phyloP scores from a whole-genome alignment of 768 basidiomycete genomes.

The Suillus spraguei region DNA sequence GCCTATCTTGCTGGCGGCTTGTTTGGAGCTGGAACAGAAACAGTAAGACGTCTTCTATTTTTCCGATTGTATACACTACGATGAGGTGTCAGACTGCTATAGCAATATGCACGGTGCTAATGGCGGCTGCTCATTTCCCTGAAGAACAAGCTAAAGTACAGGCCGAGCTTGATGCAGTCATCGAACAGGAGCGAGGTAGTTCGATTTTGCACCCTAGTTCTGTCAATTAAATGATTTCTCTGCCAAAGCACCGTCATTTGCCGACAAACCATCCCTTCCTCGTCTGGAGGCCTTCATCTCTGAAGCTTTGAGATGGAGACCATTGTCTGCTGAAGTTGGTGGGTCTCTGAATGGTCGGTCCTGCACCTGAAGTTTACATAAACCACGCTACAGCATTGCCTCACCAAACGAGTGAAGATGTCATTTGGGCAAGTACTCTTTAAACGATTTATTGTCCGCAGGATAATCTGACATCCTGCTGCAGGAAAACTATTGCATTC shows the following conservation, averaged over 20 bases:
- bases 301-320: not conserved
- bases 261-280: not conserved
- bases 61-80: not conserved
- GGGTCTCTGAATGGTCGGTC: not conserved
- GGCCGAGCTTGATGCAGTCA: not conserved
- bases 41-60: slow-evolving; percentile 24
- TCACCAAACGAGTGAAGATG: not conserved
- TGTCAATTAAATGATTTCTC: slow-evolving; percentile 14
- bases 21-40: slow-evolving; percentile 63
- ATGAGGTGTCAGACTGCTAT: not conserved
- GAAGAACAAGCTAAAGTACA: not conserved
- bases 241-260: not conserved
- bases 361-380: not conserved
- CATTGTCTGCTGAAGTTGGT: not conserved
- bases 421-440: not conserved
- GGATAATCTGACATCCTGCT: not conserved
- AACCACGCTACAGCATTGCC: slow-evolving; percentile 4
- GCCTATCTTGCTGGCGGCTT: slow-evolving; percentile 59
- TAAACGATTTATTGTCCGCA: not conserved
- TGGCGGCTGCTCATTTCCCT: not conserved
- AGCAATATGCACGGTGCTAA: not conserved
- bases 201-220: not conserved
- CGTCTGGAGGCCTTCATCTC: not conserved
- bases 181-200: not conserved
- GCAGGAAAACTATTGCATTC: slow-evolving; percentile 29